These are phyloP conservation scores for Stropharia rugosoannulata DNA, from an alignment of 768 basidiomycete species.

Conservation along the genomic window DNA sequence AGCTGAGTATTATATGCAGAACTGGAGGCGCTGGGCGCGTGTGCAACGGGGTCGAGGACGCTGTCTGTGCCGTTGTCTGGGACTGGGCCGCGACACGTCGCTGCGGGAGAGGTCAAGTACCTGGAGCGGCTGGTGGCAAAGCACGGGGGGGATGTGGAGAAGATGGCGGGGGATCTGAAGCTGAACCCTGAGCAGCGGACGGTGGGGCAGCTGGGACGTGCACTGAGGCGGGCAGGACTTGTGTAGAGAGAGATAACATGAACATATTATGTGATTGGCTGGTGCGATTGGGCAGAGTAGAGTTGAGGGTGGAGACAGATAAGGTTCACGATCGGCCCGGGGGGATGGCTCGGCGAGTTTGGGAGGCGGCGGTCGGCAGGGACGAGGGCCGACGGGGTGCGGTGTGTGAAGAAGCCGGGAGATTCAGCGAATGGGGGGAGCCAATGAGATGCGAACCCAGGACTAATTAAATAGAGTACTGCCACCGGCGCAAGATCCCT, in stretches of 20 bases:
- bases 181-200: constrained; percentile 86
- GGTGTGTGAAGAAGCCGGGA: constrained; percentile 12
- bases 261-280: constrained; percentile 5
- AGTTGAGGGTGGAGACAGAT: constrained; percentile 24
- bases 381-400: too few relatives aligned
- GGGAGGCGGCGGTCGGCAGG: not conserved
- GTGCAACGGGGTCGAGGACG: constrained; percentile 31
- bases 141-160: constrained; percentile 69
- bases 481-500: constrained; percentile 33
- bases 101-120: constrained; percentile 66
- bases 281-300: not conserved
- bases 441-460: not conserved
- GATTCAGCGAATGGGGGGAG: constrained; percentile 22
- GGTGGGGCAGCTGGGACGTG: constrained; percentile 69
- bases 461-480: constrained; percentile 28
- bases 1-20: constrained; percentile 33
- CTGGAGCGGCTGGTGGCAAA: constrained; percentile 63
- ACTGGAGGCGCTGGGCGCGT: constrained; percentile 61
- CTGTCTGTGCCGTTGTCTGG: constrained; percentile 37
- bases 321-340: constrained; percentile 32
- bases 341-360: not conserved
- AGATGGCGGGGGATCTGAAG: constrained; percentile 79
- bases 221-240: constrained; percentile 55
- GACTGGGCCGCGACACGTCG: constrained; percentile 58
- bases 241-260: constrained; percentile 11